phyloP scores from a whole-genome alignment of 2,329 filamentous ascomycete species.

The Coleophoma crateriformis region DNA sequence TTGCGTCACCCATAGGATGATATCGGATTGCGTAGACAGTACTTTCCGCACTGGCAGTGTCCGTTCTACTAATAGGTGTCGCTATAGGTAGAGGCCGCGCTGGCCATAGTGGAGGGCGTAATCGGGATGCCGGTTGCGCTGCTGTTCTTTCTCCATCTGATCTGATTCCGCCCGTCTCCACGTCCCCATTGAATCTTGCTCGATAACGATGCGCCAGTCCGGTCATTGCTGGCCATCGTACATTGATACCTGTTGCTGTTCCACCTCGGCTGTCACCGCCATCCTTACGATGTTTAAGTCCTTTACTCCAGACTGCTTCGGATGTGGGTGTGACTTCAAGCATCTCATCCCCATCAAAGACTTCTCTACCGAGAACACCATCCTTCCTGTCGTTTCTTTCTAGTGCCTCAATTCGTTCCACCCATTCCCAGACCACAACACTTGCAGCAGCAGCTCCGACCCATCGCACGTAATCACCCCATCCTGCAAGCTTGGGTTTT shows the following conservation, averaged over 20 bases:
- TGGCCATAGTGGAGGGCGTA: slow-evolving; percentile 38
- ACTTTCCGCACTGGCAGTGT: slow-evolving; percentile 58
- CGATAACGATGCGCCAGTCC: slow-evolving; percentile 20
- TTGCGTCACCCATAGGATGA: slow-evolving; percentile 44
- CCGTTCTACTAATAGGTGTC: slow-evolving; percentile 55
- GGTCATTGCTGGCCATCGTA: slow-evolving; percentile 38
- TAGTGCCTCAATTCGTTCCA: slow-evolving; percentile 68
- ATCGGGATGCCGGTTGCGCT: slow-evolving; percentile 7
- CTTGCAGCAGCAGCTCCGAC: slow-evolving; percentile 69
- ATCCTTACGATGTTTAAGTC: slow-evolving; percentile 27
- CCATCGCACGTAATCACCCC: slow-evolving; percentile 75
- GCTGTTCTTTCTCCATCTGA: background rate
- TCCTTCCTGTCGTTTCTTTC: slow-evolving; percentile 70
- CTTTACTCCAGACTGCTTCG: slow-evolving; percentile 37
- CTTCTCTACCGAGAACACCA: slow-evolving; percentile 63
- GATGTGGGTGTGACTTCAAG: slow-evolving; percentile 56
- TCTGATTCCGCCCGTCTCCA: slow-evolving; percentile 10
- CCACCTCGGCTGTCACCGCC: slow-evolving; percentile 20
- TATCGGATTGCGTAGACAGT: slow-evolving; percentile 60
- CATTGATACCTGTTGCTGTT: slow-evolving; percentile 15
- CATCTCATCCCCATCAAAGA: slow-evolving; percentile 73
- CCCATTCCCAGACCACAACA: slow-evolving; percentile 80
- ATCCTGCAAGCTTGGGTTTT: slow-evolving; percentile 62
- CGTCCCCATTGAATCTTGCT: slow-evolving; percentile 12
- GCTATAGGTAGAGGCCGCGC: slow-evolving; percentile 47